Base-by-base conservation (phyloP, 2,329 filamentous ascomycete species). In the Lachnellula arida region DNA sequence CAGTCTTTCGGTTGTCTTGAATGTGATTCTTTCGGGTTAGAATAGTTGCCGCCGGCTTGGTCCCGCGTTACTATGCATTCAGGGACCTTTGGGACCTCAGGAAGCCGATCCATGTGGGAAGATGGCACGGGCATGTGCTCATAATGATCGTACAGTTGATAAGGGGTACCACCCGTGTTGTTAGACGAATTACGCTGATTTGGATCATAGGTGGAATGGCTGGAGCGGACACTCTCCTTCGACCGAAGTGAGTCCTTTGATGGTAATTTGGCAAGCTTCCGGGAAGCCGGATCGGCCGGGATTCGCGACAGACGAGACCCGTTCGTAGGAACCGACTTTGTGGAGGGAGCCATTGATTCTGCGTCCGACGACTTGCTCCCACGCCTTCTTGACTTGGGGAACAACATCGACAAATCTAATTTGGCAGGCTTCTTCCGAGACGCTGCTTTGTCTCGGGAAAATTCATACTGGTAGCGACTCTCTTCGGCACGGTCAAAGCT, bases 381-480 rank as follows among this genome's bases (percentile, higher is more conserved):
- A 48, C 62, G 53, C 40, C 56, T 62, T 35, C 60, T 57, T 12
- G 63, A 57, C 28, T 59, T 61, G 7, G 67, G 64, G 39, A 70
- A 68, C 15, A 71, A 49, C 55, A 56, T 65, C n/a, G 68, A 63
- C 22, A 70, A 42, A 47, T 69, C 67, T 35, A 69, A 46, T 35
- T 60, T 60, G 5, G 61, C 55, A 6, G 66, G 63, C 40, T 70
- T 70, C 55, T 68, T 70, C 22, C 56, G 60, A 15, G 57, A 58
- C 17, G 19, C 44, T 35, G 51, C 9, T 32, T 9, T 64, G 22
- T 62, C 60, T 23, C 49, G 47, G 4, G 53, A 49, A 12, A 46
- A 37, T 15, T 32, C 42, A 23, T 32, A 37, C 6, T 46, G 37
- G 28, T 47, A 42, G 39, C 25, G 37, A 12, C 48, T 32, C 40